Conservation (phyloP, 257 asterid genomes). For the Craterostigma plantagineum region DNA sequence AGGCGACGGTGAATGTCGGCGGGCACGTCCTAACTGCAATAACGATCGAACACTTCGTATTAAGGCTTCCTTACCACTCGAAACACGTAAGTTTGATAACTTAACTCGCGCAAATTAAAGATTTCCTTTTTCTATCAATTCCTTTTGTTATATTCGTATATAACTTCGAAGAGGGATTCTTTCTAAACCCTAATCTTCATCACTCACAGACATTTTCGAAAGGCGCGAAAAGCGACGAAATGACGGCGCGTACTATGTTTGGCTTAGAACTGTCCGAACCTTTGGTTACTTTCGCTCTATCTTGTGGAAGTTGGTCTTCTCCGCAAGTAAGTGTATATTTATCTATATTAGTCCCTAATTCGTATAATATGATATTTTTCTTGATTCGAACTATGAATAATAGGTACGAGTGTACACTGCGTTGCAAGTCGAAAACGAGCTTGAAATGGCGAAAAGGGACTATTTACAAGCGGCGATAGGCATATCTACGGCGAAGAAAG, state of each 20-base stretch:
- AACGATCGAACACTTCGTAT: conserved; percentile 64
- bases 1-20: conserved; percentile 64
- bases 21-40: conserved; percentile 52
- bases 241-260: conserved; percentile 27
- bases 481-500: conserved; percentile 23
- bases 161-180: neutral
- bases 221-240: conserved; percentile 39
- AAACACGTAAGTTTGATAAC: conserved; percentile 28
- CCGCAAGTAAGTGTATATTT: conserved; percentile 54
- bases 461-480: conserved; percentile 71
- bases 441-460: conserved; percentile 62
- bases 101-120: neutral
- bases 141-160: neutral
- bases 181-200: conserved; percentile 2
- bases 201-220: conserved; percentile 35
- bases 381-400: conserved; percentile 2
- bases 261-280: conserved; percentile 74
- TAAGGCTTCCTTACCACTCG: conserved; percentile 66
- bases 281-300: conserved; percentile 76
- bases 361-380: neutral
- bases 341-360: neutral
- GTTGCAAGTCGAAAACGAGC: conserved; percentile 52
- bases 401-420: conserved; percentile 83
- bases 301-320: conserved; percentile 96
- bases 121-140: neutral